Base-by-base conservation (phyloP, 257 asterid species). In the Gentiana macrophylla region DNA sequence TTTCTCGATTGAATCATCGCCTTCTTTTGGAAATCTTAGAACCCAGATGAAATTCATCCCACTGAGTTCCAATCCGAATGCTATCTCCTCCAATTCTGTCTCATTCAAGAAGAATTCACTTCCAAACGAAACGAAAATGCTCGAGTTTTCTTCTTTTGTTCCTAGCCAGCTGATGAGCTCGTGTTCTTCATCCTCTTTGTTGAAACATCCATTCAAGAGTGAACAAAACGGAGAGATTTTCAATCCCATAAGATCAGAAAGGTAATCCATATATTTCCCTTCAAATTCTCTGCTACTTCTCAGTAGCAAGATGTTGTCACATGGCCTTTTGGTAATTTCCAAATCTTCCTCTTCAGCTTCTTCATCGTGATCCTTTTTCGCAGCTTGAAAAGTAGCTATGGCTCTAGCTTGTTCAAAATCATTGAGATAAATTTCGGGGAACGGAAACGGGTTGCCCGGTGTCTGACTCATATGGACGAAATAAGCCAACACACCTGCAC, bases 101-200 rank as follows among this genome's bases (percentile, higher is more conserved):
- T 52, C 73, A 0, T 57, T 65, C 34, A 79, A 64, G 55, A 79
- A 81, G 53, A 67, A 74, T 15, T 84, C 89, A 15, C 75, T 80
- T 50, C 94, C 89, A 12, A 84, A 84, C 0, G 84, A 80, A 5
- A 80, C 80, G 8, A 70, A 75, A 35, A 84, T 75, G 33, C 64
- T 60, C 6, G 94, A 84, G 50, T 11, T 0, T 56, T 64, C 63
- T 0, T 48, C 57, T 57, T 79, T 79, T 1, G 35, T 50, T 3
- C 62, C 75, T 0, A 81, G 70, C 94, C 94, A 84, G 0, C 64
- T 64, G 34, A 84, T 72, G 8, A 84, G 35, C 57, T 66, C 65
- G 4, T 51, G n/a, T 5, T 52, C 53, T 0, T 8, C 55, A 9
- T 49, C 60, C 1, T 7, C 44, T 11, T 55, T 61, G 2, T 13